These are phyloP conservation scores for Lantana camara DNA, from an alignment of 257 asterid species.

Conservation along the genomic window DNA sequence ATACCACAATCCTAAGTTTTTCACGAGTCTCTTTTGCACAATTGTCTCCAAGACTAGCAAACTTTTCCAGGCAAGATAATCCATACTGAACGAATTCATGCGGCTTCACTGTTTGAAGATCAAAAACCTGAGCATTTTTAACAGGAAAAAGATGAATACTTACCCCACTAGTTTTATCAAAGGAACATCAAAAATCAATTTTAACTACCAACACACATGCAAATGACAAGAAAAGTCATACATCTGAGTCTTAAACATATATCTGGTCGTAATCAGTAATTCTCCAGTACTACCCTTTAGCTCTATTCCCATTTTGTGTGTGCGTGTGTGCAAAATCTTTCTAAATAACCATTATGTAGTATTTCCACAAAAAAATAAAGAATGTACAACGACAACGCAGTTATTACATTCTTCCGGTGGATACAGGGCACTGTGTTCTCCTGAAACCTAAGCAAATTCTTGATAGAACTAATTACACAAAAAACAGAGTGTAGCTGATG, in stretches of 20 bases:
- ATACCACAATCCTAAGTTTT: slow-evolving; percentile 89
- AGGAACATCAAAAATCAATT: not conserved
- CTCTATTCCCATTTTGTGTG: not conserved
- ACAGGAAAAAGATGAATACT: slow-evolving; percentile 27
- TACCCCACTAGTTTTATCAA: slow-evolving; percentile 9
- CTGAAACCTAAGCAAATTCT: not conserved
- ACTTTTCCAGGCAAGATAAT: slow-evolving; percentile 84
- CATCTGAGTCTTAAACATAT: not conserved
- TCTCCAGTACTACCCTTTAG: not conserved
- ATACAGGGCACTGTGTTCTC: not conserved
- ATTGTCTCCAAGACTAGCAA: slow-evolving; percentile 80
- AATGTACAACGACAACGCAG: not conserved
- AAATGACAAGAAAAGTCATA: slow-evolving; percentile 1
- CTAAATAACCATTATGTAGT: not conserved
- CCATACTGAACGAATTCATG: slow-evolving; percentile 90
- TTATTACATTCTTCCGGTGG: not conserved
- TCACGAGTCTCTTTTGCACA: slow-evolving; percentile 80
- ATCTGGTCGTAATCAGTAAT: not conserved
- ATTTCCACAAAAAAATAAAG: not conserved
- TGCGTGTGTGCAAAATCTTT: too few relatives aligned
- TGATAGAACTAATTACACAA: not conserved
- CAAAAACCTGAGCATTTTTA: slow-evolving; percentile 79
- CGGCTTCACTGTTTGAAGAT: slow-evolving; percentile 87
- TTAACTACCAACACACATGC: not conserved
- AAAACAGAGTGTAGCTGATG: not conserved